Base-by-base conservation (phyloP, 257 asterid species). In the Knoxia roxburghii region DNA sequence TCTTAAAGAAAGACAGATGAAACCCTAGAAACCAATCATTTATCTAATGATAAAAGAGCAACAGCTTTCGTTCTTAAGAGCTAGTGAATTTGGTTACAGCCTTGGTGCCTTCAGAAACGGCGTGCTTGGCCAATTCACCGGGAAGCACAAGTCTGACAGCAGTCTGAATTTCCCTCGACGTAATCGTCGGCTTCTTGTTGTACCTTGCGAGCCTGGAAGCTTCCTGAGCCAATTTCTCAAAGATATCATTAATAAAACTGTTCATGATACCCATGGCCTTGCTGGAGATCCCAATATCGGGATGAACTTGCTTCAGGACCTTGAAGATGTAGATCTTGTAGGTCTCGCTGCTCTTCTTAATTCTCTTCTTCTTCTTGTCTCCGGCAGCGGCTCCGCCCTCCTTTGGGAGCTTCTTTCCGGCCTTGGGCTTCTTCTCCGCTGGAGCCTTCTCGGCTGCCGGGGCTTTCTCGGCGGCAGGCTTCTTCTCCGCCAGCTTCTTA, bases 221-320 rank as follows among this genome's bases (percentile, higher is more conserved):
- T 51, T 87, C 95, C 69, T 75, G 82, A 2, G 84, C 95, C 74
- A 87, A 39, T 35, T 87, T 87, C 87, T 87, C 91, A 51, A 87
- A 87, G 4, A 87, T 87, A 45, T 87, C 95, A 39, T 87, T 83
- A 73, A 85, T 87, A 61, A 87, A 87, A 61, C 91, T 87, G 87
- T 87, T 87, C 95, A 87, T 85, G 45, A 87, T 87, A 0, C 95
- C 95, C 91, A 87, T 87, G 2, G 95, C 91, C 75, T 83, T 87
- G 91, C 89, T 85, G 26, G 95, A 87, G 49, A 87, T 87, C 0
- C 95, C 91, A 43, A 87, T 87, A 55, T 87, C 95, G 0, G 89
- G 95, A 17, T 87, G 95, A 6, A 87, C 95, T 77, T 87, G 91
- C 49, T 87, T 87, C 72, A 87, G 58, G 49, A 87, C 91, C 84